These are phyloP conservation scores for Cytospora piceicola DNA, from an alignment of 2,329 filamentous ascomycete species.

Conservation along the genomic window DNA sequence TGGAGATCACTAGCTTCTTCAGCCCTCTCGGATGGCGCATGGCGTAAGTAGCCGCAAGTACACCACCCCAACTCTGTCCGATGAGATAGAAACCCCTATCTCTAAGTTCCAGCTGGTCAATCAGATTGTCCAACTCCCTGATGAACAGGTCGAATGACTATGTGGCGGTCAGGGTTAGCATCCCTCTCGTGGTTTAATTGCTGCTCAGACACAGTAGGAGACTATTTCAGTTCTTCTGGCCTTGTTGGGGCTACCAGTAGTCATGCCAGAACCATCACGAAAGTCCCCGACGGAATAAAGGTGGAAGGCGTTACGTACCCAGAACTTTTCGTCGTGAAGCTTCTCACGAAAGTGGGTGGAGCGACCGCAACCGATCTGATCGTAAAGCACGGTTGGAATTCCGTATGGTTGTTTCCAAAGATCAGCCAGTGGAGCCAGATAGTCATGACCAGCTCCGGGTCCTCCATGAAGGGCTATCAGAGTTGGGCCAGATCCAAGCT, in stretches of 20 bases:
- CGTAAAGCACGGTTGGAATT: conserved; percentile 53
- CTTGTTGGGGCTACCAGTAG: too few species aligned
- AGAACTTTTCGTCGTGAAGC: conserved; percentile 32
- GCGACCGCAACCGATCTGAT: conserved; percentile 54
- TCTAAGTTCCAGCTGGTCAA: conserved; percentile 32
- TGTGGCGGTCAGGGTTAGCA: too few species aligned
- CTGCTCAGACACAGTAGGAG: too few species aligned
- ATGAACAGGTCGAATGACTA: conserved; percentile 36
- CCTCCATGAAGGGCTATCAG: conserved; percentile 43
- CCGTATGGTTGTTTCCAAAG: conserved; percentile 26
- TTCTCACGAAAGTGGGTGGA: conserved; percentile 53
- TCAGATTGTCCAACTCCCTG: conserved; percentile 34
- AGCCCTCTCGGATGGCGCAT: conserved; percentile 33
- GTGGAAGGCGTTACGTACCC: neutral
- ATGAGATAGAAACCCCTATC: conserved; percentile 30
- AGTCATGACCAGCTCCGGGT: conserved; percentile 50
- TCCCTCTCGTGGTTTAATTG: too few species aligned
- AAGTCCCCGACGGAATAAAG: too few species aligned
- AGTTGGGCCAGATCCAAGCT: conserved; percentile 4
- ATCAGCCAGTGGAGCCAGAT: conserved; percentile 37
- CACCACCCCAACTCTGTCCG: conserved; percentile 26
- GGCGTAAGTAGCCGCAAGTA: conserved; percentile 24
- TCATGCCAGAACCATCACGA: too few species aligned
- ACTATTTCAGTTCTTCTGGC: too few species aligned
- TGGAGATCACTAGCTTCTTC: conserved; percentile 32